A percentile compares a stretch with the other conserved stretches of the same genome.
Evolutionary conservation across 2,329 filamentous ascomycete genomes (phyloP).

Genomic region (Fusarium anguioides): DNA sequence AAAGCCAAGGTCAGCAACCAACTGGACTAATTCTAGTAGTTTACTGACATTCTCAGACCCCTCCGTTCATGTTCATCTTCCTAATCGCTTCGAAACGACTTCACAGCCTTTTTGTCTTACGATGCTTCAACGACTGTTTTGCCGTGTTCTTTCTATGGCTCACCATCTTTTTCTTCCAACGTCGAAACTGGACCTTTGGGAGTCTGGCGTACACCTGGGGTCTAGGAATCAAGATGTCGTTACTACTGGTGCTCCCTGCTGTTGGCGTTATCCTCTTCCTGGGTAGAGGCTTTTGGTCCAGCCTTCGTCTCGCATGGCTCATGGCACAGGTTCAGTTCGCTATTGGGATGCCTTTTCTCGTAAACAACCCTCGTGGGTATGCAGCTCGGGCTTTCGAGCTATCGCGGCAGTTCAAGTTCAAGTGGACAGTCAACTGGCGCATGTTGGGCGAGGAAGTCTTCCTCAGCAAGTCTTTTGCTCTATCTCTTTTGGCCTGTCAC

Average conservation of each 20-base stretch:
- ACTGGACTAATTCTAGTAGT: not conserved
- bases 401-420: slow-evolving; percentile 90
- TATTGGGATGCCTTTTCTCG: slow-evolving; percentile 74
- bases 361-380: slow-evolving; percentile 75
- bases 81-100: slow-evolving; percentile 90
- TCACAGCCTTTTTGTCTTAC: slow-evolving; percentile 91
- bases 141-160: slow-evolving; percentile 85
- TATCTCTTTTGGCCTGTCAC: slow-evolving; percentile 74
- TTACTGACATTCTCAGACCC: slow-evolving; percentile 63
- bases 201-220: slow-evolving; percentile 80
- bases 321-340: slow-evolving; percentile 83
- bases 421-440: slow-evolving; percentile 99
- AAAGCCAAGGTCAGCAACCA: slow-evolving; percentile 68
- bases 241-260: slow-evolving; percentile 85
- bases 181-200: slow-evolving; percentile 77
- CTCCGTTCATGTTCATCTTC: slow-evolving; percentile 87
- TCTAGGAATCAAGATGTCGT: slow-evolving; percentile 93
- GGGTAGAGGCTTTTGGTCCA: slow-evolving; percentile 72
- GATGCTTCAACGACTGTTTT: slow-evolving; percentile 96
- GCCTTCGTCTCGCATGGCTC: slow-evolving; percentile 74
- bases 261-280: slow-evolving; percentile 81
- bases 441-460: slow-evolving; percentile 90
- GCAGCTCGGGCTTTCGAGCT: slow-evolving; percentile 88
- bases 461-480: slow-evolving; percentile 74
- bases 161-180: slow-evolving; percentile 83